Percentiles rank a stretch among this genome's conserved stretches.
Evolutionary conservation across 192 early-diverging fungal species (phyloP).

Genomic region (Diversispora eburnea): DNA sequence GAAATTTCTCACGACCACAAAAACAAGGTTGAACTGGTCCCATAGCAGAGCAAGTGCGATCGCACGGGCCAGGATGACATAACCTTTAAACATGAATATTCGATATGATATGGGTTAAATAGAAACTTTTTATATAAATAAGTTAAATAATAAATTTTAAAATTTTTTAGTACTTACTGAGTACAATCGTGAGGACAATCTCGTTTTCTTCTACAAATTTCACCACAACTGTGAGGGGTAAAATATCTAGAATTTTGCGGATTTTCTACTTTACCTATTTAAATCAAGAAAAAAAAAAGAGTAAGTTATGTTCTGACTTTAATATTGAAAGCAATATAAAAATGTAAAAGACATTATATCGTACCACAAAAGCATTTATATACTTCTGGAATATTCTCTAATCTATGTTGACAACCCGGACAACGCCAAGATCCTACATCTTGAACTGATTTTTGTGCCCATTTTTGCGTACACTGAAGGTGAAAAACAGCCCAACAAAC

Average conservation of each 20-base stretch:
- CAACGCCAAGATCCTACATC: constrained; percentile 68
- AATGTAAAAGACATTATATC: neutral
- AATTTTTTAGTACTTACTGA: constrained; percentile 39
- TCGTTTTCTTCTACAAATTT: constrained; percentile 62
- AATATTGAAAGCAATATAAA: neutral
- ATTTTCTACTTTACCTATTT: constrained; percentile 54
- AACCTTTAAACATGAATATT: constrained; percentile 37
- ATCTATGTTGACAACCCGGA: constrained; percentile 83
- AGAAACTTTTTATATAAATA: neutral
- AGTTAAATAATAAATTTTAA: neutral
- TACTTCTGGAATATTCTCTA: constrained; percentile 61
- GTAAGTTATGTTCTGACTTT: neutral
- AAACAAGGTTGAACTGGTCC: constrained; percentile 74
- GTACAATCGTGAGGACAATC: constrained; percentile 78
- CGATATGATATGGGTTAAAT: constrained; percentile 2
- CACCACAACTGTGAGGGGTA: constrained; percentile 84
- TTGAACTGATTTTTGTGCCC: constrained; percentile 60
- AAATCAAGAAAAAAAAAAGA: neutral
- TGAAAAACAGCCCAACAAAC: constrained; percentile 91
- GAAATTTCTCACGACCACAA: constrained; percentile 71
- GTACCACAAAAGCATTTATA: constrained; percentile 87
- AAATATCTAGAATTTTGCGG: constrained; percentile 61
- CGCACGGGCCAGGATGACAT: constrained; percentile 94
- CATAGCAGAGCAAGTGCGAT: constrained; percentile 74
- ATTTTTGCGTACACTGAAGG: constrained; percentile 76